phyloP scores from a whole-genome alignment of 169 alveolate species.

The Hepatocystis sp. region DNA sequence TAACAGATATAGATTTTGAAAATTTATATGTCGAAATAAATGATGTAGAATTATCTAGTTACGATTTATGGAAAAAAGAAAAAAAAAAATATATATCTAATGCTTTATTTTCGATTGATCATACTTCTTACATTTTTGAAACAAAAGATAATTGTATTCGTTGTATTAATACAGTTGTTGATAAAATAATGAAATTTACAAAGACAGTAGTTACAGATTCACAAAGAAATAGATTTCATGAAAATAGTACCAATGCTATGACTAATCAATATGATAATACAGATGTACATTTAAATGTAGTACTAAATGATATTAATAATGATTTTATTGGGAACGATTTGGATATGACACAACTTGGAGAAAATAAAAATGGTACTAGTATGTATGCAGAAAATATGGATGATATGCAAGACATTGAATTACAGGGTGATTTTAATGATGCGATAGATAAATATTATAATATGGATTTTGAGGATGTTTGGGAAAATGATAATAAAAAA shows the following conservation, averaged over 20 bases:
- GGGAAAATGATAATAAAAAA: constrained; percentile 55
- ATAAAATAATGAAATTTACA: constrained; percentile 65
- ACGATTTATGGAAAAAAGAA: constrained; percentile 75
- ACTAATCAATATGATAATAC: constrained; percentile 14
- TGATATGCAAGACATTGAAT: constrained; percentile 25
- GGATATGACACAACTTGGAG: constrained; percentile 13
- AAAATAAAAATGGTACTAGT: constrained; percentile 14
- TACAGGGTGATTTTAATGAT: constrained; percentile 48
- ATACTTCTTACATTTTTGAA: constrained; percentile 68
- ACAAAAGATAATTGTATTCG: constrained; percentile 63
- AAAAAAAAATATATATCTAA: constrained; percentile 62
- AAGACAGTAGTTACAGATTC: constrained; percentile 8
- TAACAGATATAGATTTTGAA: constrained; percentile 56
- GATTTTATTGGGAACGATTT: constrained; percentile 38
- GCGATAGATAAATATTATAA: constrained; percentile 69
- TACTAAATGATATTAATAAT: constrained; percentile 42
- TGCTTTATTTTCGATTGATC: constrained; percentile 62
- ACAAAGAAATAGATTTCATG: no score
- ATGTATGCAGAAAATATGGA: constrained; percentile 45
- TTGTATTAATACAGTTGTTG: constrained; percentile 67
- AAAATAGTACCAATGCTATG: no score
- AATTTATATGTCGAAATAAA: constrained; percentile 46
- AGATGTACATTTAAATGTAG: constrained; percentile 28
- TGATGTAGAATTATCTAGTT: constrained; percentile 58
- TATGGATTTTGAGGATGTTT: constrained; percentile 64